Percentiles rank a stretch among this genome's conserved stretches.
Conservation (phyloP, 1,284 basidiomycete species). For the Ustilago lituana region DNA sequence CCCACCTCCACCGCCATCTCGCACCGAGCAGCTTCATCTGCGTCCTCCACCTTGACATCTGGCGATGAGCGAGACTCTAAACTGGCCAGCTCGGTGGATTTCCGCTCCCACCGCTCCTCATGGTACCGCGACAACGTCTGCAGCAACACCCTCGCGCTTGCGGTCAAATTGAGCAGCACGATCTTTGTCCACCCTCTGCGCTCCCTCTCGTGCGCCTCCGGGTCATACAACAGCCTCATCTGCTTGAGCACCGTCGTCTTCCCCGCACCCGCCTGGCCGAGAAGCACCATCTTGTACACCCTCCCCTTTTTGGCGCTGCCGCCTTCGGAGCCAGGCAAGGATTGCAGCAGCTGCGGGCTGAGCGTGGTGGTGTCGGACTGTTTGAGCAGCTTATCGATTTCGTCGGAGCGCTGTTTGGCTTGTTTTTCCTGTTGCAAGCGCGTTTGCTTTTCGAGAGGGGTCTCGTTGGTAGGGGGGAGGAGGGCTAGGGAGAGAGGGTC, state of each 20-base stretch:
- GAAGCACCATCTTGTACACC: constrained; percentile 37
- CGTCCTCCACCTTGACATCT: not conserved
- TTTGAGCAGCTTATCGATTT: constrained; percentile 34
- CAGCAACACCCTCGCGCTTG: constrained; percentile 31
- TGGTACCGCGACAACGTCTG: constrained; percentile 22
- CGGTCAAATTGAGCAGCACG: constrained; percentile 45
- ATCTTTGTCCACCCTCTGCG: constrained; percentile 38
- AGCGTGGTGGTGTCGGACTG: not conserved
- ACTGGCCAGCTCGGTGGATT: constrained; percentile 3
- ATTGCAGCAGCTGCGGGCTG: too few relatives aligned
- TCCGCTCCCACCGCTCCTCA: constrained; percentile 9
- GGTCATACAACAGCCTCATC: constrained; percentile 57
- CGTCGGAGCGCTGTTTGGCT: constrained; percentile 30
- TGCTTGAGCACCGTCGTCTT: constrained; percentile 58
- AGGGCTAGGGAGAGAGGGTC: constrained; percentile 31
- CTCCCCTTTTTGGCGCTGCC: constrained; percentile 4
- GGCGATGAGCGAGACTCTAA: not conserved
- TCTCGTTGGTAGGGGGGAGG: constrained; percentile 26
- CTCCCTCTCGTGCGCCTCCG: constrained; percentile 42
- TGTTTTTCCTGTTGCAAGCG: constrained; percentile 15
- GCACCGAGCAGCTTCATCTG: not conserved
- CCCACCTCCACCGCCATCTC: not conserved
- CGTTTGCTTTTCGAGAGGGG: not conserved
- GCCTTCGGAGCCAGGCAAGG: not conserved
- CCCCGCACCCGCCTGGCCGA: constrained; percentile 52